Evolutionary conservation across 1,284 basidiomycete genomes (phyloP), one percentile per base, ranked within the genome.

Genomic region (Butyriboletus pseudospeciosus): DNA sequence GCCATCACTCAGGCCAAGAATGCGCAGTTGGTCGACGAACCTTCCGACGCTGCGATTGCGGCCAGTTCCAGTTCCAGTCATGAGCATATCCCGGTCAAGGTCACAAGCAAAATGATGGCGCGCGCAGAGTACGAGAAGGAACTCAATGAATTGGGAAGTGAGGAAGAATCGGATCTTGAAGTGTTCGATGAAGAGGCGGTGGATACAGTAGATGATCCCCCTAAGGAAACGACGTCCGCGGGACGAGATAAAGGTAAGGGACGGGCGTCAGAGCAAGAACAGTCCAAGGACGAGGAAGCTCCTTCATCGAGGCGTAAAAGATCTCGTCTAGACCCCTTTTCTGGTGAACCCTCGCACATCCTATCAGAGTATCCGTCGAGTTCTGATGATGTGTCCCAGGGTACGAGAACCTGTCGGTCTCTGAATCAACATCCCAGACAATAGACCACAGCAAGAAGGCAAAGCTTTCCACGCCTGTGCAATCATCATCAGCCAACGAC

Each of bases 21-120:
- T 58, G 67, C 65, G 30, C 71, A 66, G 51, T 62, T 69, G 5
- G 62, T 67, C 13, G 65, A 65, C 39, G 71, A 73, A 34, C 46
- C 59, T 25, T 61, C 59, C 8, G 49, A 57, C 16, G 52, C 36
- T 40, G 12, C 54, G 26, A 37, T 58, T 4, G 37, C 25, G 9
- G 46, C 60, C 40, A 43, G 50, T 45, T 53, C 67, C 53, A 56
- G 58, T 34, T 45, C 57, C 38, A 49, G 55, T 49, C 34, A 51
- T 61, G 53, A 64, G 61, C 70, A 61, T 40, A 72, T 82, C 13
- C 80, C 83, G 0, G 67, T 74, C n/a, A 83, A 80, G 63, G 67
- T 84, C 13, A 89, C 85, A 3, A 76, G 72, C 61, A 89, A 87
- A 68, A 89, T 90, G 86, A 61, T 74, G 17, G 83, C 81, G 49